These are phyloP conservation scores for Pneumocystis sp. DNA, from an alignment of 1,139 yeast genomes.

Conservation along the genomic window DNA sequence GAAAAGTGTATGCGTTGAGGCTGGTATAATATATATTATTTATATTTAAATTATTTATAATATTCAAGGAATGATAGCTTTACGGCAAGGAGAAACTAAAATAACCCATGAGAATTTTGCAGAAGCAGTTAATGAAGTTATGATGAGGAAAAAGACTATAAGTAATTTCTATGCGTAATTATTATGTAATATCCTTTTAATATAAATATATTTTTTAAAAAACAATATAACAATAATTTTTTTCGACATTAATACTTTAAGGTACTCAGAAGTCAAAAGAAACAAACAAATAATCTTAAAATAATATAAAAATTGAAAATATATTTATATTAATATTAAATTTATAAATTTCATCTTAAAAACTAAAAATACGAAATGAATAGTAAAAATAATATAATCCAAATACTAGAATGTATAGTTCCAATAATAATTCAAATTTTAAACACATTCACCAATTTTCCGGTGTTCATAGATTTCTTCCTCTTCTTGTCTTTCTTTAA, in stretches of 20 bases:
- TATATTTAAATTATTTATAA: not conserved
- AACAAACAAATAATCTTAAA: not conserved
- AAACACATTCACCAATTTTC: not conserved
- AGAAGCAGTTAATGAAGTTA: constrained; percentile 96
- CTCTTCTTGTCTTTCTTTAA: not conserved
- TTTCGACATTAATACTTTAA: not conserved
- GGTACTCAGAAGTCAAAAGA: not conserved
- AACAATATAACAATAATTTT: not conserved
- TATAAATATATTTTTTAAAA: not conserved
- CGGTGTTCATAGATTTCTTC: not conserved
- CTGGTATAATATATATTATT: constrained; percentile 36
- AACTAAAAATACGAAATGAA: not conserved
- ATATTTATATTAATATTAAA: not conserved
- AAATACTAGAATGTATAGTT: not conserved
- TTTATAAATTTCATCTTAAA: not conserved
- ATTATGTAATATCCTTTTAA: not conserved
- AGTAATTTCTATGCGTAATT: constrained; percentile 83
- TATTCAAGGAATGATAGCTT: constrained; percentile 58
- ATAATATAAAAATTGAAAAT: not conserved
- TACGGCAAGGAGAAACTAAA: constrained; percentile 81
- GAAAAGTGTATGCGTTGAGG: constrained; percentile 96
- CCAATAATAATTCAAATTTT: not conserved
- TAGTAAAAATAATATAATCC: not conserved
- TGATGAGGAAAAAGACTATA: constrained; percentile 87
- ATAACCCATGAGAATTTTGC: constrained; percentile 96